Conservation (phyloP, 805 yeast species). For the Starmerella sp. region DNA sequence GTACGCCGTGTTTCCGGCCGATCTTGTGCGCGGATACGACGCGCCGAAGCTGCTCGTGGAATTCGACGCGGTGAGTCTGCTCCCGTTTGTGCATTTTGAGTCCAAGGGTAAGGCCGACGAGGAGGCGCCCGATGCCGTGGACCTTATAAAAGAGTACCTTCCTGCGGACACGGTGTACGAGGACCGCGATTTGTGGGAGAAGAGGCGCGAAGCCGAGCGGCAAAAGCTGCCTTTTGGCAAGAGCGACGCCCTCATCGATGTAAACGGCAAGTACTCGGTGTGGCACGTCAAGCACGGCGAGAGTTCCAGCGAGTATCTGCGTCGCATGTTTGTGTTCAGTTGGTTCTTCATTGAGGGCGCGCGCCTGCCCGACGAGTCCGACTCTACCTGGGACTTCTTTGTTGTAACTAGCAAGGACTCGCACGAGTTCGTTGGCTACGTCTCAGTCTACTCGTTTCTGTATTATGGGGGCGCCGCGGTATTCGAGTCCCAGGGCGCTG, state of each 20-base stretch:
- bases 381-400: slow-evolving; percentile 71
- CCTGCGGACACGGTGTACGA: slow-evolving; percentile 49
- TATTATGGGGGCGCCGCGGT: slow-evolving; percentile 51
- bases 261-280: slow-evolving; percentile 33
- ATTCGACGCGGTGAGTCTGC: slow-evolving; percentile 63
- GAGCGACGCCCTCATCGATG: not conserved
- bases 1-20: slow-evolving; percentile 84
- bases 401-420: slow-evolving; percentile 36
- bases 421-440: slow-evolving; percentile 57
- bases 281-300: slow-evolving; percentile 32
- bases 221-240: slow-evolving; percentile 25
- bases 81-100: slow-evolving; percentile 57
- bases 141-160: slow-evolving; percentile 43
- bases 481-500: slow-evolving; percentile 20
- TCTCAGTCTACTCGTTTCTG: slow-evolving; percentile 79
- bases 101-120: slow-evolving; percentile 39
- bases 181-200: slow-evolving; percentile 61
- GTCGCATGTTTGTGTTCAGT: slow-evolving; percentile 62
- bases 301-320: slow-evolving; percentile 16
- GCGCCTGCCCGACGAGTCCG: slow-evolving; percentile 66
- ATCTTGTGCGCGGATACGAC: slow-evolving; percentile 74
- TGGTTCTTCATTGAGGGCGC: slow-evolving; percentile 84
- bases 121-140: slow-evolving; percentile 48
- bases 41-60: slow-evolving; percentile 50
- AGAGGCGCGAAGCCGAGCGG: slow-evolving; percentile 21